Conservation (phyloP, 1,284 basidiomycete species). For the Ganoderma meredithae region DNA sequence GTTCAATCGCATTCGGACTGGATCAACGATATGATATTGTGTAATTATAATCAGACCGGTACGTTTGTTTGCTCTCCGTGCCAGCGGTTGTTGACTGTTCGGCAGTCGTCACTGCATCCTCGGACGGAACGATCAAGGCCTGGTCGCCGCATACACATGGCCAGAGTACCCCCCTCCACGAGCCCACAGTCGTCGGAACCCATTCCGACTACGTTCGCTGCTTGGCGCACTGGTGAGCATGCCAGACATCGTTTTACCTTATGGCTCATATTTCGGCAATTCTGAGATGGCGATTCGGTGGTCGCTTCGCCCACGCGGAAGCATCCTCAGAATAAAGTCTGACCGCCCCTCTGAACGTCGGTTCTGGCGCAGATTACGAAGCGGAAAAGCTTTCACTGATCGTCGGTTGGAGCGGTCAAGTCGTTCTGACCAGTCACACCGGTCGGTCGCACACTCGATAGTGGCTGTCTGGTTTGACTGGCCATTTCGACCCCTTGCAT, state of each 20-base stretch:
- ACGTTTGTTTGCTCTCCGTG: slow-evolving; percentile 30
- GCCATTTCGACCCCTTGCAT: too few relatives aligned
- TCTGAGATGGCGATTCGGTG: too few relatives aligned
- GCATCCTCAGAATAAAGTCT: too few relatives aligned
- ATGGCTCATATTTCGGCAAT: slow-evolving; percentile 32
- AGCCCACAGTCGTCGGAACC: slow-evolving; percentile 80
- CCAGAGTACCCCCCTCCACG: slow-evolving; percentile 42
- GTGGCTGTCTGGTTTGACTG: too few relatives aligned
- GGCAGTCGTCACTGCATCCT: slow-evolving; percentile 92
- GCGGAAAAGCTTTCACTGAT: too few relatives aligned
- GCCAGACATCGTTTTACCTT: slow-evolving; percentile 9
- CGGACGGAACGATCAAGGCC: slow-evolving; percentile 93
- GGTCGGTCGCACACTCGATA: too few relatives aligned
- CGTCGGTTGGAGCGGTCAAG: too few relatives aligned
- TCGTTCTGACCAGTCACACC: too few relatives aligned
- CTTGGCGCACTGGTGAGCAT: slow-evolving; percentile 73
- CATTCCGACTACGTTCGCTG: slow-evolving; percentile 95
- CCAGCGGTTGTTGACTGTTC: neutral
- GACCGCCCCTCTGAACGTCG: too few relatives aligned
- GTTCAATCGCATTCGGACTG: slow-evolving; percentile 92
- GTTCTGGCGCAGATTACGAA: too few relatives aligned
- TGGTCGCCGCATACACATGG: slow-evolving; percentile 87
- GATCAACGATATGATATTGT: slow-evolving; percentile 95
- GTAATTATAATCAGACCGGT: slow-evolving; percentile 93
- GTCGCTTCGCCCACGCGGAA: too few relatives aligned